Percentiles rank a stretch among this genome's conserved stretches.
These are phyloP conservation scores for Phyllostachys edulis DNA, from an alignment of 176 grass and related monocot species.

Conservation along the genomic window DNA sequence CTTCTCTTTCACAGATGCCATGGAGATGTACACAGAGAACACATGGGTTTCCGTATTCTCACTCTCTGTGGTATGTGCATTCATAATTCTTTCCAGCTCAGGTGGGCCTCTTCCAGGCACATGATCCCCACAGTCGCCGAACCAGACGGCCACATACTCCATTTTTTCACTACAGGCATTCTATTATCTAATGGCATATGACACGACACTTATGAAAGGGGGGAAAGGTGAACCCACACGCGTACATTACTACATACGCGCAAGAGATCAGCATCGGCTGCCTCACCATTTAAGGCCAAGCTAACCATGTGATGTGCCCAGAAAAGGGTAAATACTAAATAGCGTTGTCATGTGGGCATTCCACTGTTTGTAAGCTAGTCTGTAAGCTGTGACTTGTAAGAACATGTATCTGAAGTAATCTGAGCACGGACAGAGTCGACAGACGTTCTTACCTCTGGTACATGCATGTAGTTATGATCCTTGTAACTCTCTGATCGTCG, in stretches of 20 bases:
- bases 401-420: conserved; percentile 13
- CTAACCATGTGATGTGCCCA: conserved; percentile 32
- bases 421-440: conserved; percentile 14
- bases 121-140: conserved; percentile 26
- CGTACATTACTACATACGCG: conserved; percentile 4
- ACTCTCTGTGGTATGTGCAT: conserved; percentile 90
- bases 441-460: not conserved
- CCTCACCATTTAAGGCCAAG: conserved; percentile 35
- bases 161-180: not conserved
- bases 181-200: conserved; percentile 8
- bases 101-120: conserved; percentile 72
- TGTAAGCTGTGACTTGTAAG: conserved; percentile 7
- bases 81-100: conserved; percentile 95
- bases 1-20: conserved; percentile 95
- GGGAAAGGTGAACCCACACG: conserved; percentile 14
- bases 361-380: conserved; percentile 37
- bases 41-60: conserved; percentile 99
- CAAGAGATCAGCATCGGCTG: not conserved
- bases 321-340: conserved; percentile 36
- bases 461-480: conserved; percentile 24
- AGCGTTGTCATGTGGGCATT: conserved; percentile 42
- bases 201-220: conserved; percentile 9
- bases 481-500: not conserved
- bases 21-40: conserved; percentile 97
- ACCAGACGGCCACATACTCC: not conserved